A percentile compares a stretch with the other conserved stretches of the same genome.
Conservation (phyloP, 169 alveolate genomes). For the Plasmodium inui region DNA sequence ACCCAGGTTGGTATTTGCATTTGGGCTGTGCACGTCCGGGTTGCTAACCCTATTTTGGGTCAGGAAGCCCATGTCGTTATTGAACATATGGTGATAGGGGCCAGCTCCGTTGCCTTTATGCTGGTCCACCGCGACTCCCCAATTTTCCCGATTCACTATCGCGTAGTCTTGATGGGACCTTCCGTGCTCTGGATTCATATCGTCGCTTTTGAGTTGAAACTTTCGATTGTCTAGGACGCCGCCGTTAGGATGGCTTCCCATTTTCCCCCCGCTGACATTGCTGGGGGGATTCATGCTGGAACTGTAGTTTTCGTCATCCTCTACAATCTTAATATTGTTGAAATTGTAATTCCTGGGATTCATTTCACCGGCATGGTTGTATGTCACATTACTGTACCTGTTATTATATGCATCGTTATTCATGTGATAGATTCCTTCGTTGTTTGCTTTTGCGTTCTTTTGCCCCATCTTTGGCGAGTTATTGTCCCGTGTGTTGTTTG, state of each 20-base stretch:
- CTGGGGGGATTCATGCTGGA: background rate
- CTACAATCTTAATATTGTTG: slow-evolving; percentile 34
- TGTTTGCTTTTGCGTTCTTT: slow-evolving; percentile 11
- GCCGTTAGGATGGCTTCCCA: background rate
- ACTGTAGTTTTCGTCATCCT: slow-evolving; percentile 31
- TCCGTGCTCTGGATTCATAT: background rate
- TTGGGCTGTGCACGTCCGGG: background rate
- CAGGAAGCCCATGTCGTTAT: background rate
- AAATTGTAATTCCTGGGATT: slow-evolving; percentile 10
- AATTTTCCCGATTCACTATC: background rate
- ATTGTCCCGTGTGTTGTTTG: background rate
- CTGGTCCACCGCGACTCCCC: background rate
- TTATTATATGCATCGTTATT: slow-evolving; percentile 30
- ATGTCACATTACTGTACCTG: slow-evolving; percentile 27
- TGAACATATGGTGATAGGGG: background rate
- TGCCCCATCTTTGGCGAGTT: slow-evolving; percentile 43
- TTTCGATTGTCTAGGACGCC: background rate
- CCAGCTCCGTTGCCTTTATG: background rate
- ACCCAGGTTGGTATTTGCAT: background rate
- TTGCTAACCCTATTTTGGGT: background rate
- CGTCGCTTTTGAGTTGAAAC: background rate
- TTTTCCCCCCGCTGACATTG: background rate
- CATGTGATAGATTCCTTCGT: slow-evolving; percentile 21
- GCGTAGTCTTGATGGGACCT: background rate
- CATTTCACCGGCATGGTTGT: slow-evolving; percentile 15